Evolutionary conservation across 1,284 basidiomycete species (phyloP), one percentile per base, ranked within the genome.

Genomic region (Ganoderma leucocontextum): DNA sequence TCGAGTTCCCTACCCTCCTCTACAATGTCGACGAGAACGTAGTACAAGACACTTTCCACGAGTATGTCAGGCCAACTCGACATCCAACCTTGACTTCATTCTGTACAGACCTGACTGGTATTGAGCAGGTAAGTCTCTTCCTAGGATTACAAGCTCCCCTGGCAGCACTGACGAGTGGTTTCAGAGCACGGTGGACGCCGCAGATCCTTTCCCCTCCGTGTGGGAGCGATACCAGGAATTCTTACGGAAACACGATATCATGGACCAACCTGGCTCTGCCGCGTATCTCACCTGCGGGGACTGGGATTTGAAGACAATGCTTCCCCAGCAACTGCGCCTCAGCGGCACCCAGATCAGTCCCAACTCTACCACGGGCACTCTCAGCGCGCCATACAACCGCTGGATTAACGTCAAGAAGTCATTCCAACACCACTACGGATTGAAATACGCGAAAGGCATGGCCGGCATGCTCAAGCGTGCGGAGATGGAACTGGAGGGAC

Each of bases 221-320:
- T 81, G 79, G 78, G 65, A 71, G 12, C 75, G 78, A 3, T 81
- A 73, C 68, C 73, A 75, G 44, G 73, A 74, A 57, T 81, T 78
- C 69, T 49, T 80, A 19, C 64, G 67, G 22, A 29, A 61, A 0
- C 72, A 76, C 59, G 72, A 70, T 0, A 61, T 76, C 52, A 58
- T 72, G 17, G 73, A 76, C 4, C 71, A 75, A 10, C 72, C 75
- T 5, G 67, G 68, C 6, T 62, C 73, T 1, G 76, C 72, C 62
- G 66, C 72, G 2, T 81, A 77, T 71, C 68, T 80, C 13, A 80
- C 79, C 1, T 81, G 79, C 65, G 80, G 80, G 22, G 74, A 78
- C 60, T 81, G 80, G 80, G 79, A 81, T 55, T 71, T 81, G 8
- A 74, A 76, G 63, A 78, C 78, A n/a, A 80, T 80, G 79, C 76